phyloP scores from a whole-genome alignment of 2,329 filamentous ascomycete genomes.

The Aureobasidium sp. region DNA sequence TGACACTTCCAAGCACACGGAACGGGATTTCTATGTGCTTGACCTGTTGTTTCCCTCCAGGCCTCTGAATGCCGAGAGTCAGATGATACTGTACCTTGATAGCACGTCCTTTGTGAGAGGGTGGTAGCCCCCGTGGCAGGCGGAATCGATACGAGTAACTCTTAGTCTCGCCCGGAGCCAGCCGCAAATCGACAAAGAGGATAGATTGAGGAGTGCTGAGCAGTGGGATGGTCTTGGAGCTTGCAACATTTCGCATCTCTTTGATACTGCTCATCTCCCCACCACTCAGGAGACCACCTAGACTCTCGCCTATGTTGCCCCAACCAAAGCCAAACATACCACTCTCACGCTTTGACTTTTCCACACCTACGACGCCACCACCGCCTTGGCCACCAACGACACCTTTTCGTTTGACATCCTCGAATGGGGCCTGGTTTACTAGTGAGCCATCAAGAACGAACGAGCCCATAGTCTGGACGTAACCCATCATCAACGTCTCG shows the following conservation, averaged over 20 bases:
- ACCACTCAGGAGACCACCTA: conserved; percentile 78
- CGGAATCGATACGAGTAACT: conserved; percentile 81
- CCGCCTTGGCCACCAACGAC: conserved; percentile 76
- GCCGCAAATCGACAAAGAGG: conserved; percentile 83
- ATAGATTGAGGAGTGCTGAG: conserved; percentile 95
- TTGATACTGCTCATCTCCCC: conserved; percentile 87
- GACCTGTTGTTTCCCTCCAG: conserved; percentile 71
- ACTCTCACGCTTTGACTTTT: conserved; percentile 64
- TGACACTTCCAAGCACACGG: conserved; percentile 85
- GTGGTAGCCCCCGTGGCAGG: conserved; percentile 80
- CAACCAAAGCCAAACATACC: conserved; percentile 81
- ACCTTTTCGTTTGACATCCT: conserved; percentile 91
- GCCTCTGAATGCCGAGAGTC: conserved; percentile 82
- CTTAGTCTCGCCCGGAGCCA: conserved; percentile 80
- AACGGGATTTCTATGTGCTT: conserved; percentile 91
- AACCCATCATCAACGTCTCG: conserved; percentile 94
- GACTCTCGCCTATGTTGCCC: conserved; percentile 77
- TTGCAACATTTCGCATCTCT: conserved; percentile 84
- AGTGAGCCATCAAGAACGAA: conserved; percentile 89
- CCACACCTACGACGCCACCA: conserved; percentile 75
- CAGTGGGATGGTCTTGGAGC: conserved; percentile 78
- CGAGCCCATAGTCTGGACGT: conserved; percentile 84
- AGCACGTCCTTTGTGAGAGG: conserved; percentile 80
- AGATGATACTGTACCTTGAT: conserved; percentile 92
- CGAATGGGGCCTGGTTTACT: conserved; percentile 81